These are phyloP conservation scores for Trichocladium antarcticum DNA, from an alignment of 495 filamentous ascomycete genomes.

Conservation along the genomic window DNA sequence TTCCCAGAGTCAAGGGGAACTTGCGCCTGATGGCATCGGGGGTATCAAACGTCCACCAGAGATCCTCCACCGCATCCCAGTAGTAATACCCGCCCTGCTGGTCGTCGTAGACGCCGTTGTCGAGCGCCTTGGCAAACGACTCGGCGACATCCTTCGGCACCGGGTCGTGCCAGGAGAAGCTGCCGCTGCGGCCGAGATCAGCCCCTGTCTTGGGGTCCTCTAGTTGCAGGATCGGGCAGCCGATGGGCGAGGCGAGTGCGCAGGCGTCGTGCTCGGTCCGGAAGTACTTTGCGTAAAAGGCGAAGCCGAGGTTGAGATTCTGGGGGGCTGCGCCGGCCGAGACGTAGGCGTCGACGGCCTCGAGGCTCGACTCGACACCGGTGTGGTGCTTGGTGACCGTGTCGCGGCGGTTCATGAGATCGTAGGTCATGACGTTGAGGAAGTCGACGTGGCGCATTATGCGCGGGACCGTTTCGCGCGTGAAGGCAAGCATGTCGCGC, in stretches of 20 bases:
- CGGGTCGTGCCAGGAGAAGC: slow-evolving; percentile 50
- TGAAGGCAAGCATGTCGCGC: slow-evolving; percentile 65
- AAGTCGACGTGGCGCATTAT: slow-evolving; percentile 59
- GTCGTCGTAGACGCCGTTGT: slow-evolving; percentile 46
- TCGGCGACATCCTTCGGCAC: slow-evolving; percentile 35
- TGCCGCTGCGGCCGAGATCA: slow-evolving; percentile 52
- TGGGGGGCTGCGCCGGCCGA: slow-evolving; percentile 43
- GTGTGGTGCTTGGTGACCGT: slow-evolving; percentile 57
- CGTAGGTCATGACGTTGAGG: slow-evolving; percentile 73
- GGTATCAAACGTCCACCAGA: slow-evolving; percentile 74
- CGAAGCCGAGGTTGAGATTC: slow-evolving; percentile 62
- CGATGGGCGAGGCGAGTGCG: slow-evolving; percentile 41
- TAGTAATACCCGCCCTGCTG: slow-evolving; percentile 56
- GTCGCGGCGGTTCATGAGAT: slow-evolving; percentile 67
- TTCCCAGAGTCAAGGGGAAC: slow-evolving; percentile 48
- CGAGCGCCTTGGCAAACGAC: slow-evolving; percentile 42
- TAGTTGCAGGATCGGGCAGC: slow-evolving; percentile 50
- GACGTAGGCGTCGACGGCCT: slow-evolving; percentile 49
- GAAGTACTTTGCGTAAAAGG: slow-evolving; percentile 67
- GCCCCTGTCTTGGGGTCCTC: slow-evolving; percentile 54
- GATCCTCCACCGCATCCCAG: slow-evolving; percentile 46
- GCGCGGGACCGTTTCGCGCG: slow-evolving; percentile 45
- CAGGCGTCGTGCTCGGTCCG: slow-evolving; percentile 43
- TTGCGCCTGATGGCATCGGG: slow-evolving; percentile 50
- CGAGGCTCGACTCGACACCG: slow-evolving; percentile 44